phyloP scores from a whole-genome alignment of 2,329 filamentous ascomycete species.

The Alternaria conjuncta region DNA sequence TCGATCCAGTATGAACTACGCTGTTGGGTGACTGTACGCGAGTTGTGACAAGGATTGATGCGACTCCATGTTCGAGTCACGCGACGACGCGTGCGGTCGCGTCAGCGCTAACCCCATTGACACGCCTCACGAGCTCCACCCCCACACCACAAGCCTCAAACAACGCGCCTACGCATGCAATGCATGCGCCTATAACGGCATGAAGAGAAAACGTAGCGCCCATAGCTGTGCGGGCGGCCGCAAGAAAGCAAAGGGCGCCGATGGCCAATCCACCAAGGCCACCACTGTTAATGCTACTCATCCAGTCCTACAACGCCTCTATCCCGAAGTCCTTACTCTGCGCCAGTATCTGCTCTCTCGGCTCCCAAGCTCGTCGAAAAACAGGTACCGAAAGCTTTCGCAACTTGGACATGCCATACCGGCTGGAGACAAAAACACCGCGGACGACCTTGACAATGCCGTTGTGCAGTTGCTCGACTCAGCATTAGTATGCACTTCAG shows the following conservation, averaged over 20 bases:
- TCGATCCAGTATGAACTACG: neutral
- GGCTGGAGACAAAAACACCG: conserved; percentile 42
- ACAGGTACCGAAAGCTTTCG: conserved; percentile 55
- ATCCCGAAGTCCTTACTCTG: conserved; percentile 68
- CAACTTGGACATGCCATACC: conserved; percentile 35
- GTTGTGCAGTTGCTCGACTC: conserved; percentile 70
- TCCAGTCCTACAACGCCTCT: conserved; percentile 72
- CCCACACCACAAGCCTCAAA: neutral
- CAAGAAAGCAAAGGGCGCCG: conserved; percentile 32
- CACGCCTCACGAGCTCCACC: neutral
- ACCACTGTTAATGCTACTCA: conserved; percentile 55
- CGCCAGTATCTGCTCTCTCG: conserved; percentile 72
- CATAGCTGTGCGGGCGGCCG: conserved; percentile 22
- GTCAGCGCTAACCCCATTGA: neutral
- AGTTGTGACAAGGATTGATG: neutral
- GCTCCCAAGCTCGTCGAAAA: conserved; percentile 70
- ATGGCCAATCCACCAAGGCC: conserved; percentile 43
- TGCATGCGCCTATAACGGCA: neutral
- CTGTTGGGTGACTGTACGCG: neutral
- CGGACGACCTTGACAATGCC: conserved; percentile 40
- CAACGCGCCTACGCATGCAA: neutral
- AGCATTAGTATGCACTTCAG: conserved; percentile 65
- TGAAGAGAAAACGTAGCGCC: conserved; percentile 39
- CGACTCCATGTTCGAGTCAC: neutral
- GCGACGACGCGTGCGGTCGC: conserved; percentile 1